These are phyloP conservation scores for Colletotrichum liaoningense DNA, from an alignment of 2,329 filamentous ascomycete species.

Conservation along the genomic window DNA sequence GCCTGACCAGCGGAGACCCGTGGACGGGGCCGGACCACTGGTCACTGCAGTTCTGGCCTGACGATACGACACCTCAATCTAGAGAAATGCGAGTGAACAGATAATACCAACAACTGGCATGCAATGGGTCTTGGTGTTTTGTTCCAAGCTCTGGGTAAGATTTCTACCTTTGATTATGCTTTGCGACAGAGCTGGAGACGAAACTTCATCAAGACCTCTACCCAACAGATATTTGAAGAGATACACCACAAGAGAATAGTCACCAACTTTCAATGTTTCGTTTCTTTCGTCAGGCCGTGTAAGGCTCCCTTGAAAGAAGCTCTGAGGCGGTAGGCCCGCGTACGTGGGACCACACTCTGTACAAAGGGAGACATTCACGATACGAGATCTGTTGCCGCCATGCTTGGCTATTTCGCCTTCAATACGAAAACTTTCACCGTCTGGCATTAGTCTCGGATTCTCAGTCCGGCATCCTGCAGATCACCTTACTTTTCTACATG, in stretches of 20 bases:
- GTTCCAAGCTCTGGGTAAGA: neutral
- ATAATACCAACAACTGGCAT: neutral
- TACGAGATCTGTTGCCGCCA: neutral
- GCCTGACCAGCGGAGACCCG: slow-evolving; percentile 22
- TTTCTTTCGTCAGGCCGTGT: neutral
- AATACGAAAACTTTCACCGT: neutral
- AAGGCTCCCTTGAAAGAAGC: neutral
- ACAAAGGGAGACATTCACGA: neutral
- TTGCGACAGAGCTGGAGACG: neutral
- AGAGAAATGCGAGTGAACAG: neutral
- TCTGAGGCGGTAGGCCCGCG: neutral
- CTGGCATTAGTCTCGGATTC: neutral
- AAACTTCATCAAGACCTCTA: neutral
- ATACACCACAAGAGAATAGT: neutral
- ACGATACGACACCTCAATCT: slow-evolving; percentile 20
- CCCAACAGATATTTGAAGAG: neutral
- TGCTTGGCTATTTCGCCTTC: neutral
- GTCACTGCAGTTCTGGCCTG: slow-evolving; percentile 25
- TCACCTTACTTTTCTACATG: neutral
- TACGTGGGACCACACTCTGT: neutral
- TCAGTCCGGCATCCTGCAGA: neutral
- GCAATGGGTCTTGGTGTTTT: neutral
- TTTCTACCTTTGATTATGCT: neutral
- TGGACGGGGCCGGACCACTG: slow-evolving; percentile 21
- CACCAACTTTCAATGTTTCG: neutral